Base-by-base conservation (phyloP, 768 basidiomycete genomes). In the Hericium coralloides region DNA sequence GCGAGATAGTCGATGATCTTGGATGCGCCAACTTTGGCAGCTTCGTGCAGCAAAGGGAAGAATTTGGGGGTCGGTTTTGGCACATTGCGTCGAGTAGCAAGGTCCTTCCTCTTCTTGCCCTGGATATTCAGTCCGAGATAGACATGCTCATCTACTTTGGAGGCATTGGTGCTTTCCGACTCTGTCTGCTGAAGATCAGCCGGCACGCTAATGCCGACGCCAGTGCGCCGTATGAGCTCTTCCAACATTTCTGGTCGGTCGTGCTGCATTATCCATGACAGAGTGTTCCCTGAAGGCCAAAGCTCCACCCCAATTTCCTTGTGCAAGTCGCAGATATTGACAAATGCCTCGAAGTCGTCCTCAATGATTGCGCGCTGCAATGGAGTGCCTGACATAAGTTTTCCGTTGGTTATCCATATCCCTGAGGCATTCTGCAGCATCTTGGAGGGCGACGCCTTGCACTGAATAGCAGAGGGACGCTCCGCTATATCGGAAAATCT, bases 121-220 rank as follows among this genome's bases (percentile, higher is more conserved):
- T 83, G 80, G 20, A 85, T 79, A 55, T 77, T 77, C 43, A 86
- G 71, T 0, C 84, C 83, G 17, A 83, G 77, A 61, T 85, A 85
- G 0, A 77, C 41, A 15, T 54, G 58, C 37, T 18, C 50, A 49
- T 63, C 68, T 73, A 63, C 76, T 74, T 59, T 75, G 73, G 41
- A 65, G 58, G 58, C 23, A 63, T 12, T 62, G 56, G 18, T 69
- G 67, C 7, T 67, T 64, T 10, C 67, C 67, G 2, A 65, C 65
- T 14, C 67, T 66, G 37, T 76, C 61, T 38, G 73, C 68, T 14
- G 76, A 60, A 2, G 74, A 60, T 58, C 26, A 52, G 56, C 20
- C 31, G 49, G 37, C 55, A 54, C 25, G 60, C 18, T 23, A 47
- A 72, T 62, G 1, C 68, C 69, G 4, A 48, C 48, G 10, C 82